Percentiles rank a stretch among this genome's conserved stretches.
Conservation (phyloP, 1,139 yeast species). For the Maudiozyma humilis region DNA sequence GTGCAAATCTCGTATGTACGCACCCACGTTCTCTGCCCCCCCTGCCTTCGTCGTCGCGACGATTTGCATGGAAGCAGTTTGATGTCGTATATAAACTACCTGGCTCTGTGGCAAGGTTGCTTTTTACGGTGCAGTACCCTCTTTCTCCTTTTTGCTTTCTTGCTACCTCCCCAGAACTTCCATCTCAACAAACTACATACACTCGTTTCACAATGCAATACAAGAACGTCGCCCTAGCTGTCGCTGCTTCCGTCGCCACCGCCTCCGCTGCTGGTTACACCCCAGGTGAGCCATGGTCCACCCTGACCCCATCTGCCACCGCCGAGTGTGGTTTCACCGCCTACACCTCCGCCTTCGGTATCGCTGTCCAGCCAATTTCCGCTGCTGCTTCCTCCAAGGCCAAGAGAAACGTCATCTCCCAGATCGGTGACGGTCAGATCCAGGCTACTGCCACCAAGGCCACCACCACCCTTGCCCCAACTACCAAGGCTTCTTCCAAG, state of each 20-base stretch:
- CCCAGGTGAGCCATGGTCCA: conserved; percentile 41
- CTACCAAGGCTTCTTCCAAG: conserved; percentile 36
- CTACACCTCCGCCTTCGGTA: conserved; percentile 41
- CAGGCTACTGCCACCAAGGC: conserved; percentile 34
- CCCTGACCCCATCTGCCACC: conserved; percentile 31
- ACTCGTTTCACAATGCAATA: conserved; percentile 22
- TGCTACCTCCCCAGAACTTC: not conserved
- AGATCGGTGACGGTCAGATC: conserved; percentile 44
- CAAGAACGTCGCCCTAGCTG: conserved; percentile 22
- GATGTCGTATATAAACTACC: not conserved
- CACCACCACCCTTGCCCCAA: conserved; percentile 30
- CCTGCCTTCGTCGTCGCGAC: too few relatives aligned
- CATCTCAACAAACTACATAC: not conserved
- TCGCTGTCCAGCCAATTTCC: conserved; percentile 25
- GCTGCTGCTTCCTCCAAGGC: conserved; percentile 26
- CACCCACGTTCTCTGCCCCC: not conserved
- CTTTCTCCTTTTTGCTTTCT: not conserved
- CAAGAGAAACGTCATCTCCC: conserved; percentile 32
- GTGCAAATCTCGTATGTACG: not conserved
- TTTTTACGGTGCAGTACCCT: not conserved
- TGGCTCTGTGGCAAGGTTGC: not conserved
- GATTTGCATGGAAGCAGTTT: too few relatives aligned
- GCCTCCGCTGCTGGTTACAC: conserved; percentile 20
- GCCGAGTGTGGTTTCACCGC: conserved; percentile 36
- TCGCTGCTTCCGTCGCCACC: conserved; percentile 25